These are phyloP conservation scores for Astrephomene gubernaculifera DNA, from an alignment of 139 green algal genomes.

Conservation along the genomic window DNA sequence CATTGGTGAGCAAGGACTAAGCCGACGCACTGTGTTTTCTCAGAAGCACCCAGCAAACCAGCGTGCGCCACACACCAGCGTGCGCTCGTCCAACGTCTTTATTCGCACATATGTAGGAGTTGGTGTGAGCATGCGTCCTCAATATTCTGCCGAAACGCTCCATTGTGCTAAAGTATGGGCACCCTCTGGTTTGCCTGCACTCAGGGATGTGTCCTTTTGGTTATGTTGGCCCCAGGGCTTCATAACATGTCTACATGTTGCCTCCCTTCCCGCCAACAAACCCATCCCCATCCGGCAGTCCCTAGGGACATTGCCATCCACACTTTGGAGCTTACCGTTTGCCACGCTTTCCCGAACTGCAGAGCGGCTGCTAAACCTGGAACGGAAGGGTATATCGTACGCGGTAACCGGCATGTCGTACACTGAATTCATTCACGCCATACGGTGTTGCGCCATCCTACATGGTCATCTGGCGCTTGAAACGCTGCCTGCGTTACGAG, in stretches of 20 bases:
- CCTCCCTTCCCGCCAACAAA: no score
- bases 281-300: neutral
- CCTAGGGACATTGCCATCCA: neutral
- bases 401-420: conserved; percentile 6
- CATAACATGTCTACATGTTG: no score
- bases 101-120: no score
- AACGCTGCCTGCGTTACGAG: conserved; percentile 12
- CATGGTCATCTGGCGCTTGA: conserved; percentile 25
- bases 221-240: no score
- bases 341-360: neutral
- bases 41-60: no score
- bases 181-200: no score
- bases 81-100: neutral
- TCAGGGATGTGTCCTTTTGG: no score
- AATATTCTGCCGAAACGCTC: no score
- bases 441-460: conserved; percentile 12
- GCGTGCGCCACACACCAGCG: no score
- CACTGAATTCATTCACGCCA: neutral
- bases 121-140: no score
- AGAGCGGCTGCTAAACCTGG: conserved; percentile 9
- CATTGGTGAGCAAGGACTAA: conserved; percentile 5
- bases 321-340: neutral
- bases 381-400: neutral
- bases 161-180: no score
- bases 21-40: no score